A percentile compares a stretch with the other conserved stretches of the same genome.
Evolutionary conservation across 768 basidiomycete genomes (phyloP).

Genomic region (Leccinum imitatum): DNA sequence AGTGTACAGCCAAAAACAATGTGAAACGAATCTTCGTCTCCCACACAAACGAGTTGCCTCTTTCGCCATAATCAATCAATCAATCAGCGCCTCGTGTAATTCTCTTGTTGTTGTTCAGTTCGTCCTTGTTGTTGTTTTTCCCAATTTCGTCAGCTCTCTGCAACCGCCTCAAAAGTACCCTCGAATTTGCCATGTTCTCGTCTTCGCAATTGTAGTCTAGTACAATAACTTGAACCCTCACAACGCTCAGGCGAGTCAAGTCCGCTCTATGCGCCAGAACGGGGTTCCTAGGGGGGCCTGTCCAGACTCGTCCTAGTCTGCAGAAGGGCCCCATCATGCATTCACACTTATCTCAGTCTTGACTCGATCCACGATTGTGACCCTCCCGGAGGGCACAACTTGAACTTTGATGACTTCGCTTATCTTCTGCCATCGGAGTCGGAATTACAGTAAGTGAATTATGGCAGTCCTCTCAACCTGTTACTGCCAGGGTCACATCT

Average conservation of each 20-base stretch:
- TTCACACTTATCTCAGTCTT: not conserved
- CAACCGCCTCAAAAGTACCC: not conserved
- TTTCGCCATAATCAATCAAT: conserved; percentile 22
- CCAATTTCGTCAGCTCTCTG: not conserved
- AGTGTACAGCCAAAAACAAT: conserved; percentile 20
- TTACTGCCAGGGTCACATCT: not conserved
- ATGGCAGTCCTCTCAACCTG: not conserved
- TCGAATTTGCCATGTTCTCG: not conserved
- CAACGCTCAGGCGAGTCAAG: conserved; percentile 9
- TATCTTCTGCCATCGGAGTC: not conserved
- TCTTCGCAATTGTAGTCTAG: conserved; percentile 15
- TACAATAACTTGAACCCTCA: conserved; percentile 17
- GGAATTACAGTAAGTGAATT: not conserved
- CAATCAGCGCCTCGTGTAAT: conserved; percentile 7
- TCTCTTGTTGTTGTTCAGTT: not conserved
- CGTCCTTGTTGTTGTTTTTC: conserved; percentile 10
- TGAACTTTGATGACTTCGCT: not conserved
- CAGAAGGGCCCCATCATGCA: not conserved
- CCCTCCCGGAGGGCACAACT: not conserved
- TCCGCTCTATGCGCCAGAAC: not conserved
- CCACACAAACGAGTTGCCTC: conserved; percentile 16
- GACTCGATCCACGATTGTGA: not conserved
- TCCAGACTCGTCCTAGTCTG: not conserved
- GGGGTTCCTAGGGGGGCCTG: not conserved
- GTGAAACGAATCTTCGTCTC: conserved; percentile 10